Percentiles rank a stretch among this genome's conserved stretches.
These are phyloP conservation scores for Aureobasidium sp. DNA, from an alignment of 2,329 filamentous ascomycete genomes.

Conservation along the genomic window DNA sequence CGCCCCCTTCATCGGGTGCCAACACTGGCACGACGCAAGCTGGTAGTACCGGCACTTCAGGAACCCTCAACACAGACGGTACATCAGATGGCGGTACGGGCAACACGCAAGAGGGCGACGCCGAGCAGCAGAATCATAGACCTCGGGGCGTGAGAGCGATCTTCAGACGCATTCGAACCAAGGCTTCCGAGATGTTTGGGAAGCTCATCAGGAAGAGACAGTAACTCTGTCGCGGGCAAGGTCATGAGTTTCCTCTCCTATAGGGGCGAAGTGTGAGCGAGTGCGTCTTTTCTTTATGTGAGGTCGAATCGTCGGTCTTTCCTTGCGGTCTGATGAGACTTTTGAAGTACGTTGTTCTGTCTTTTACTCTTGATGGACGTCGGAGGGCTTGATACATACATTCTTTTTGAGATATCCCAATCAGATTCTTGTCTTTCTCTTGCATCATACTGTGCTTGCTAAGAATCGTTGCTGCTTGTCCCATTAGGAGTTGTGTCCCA, in stretches of 20 bases:
- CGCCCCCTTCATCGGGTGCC: too few species aligned
- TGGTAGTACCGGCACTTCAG: background rate
- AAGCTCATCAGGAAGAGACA: background rate
- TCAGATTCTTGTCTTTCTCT: background rate
- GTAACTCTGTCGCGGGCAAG: background rate
- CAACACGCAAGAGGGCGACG: too few species aligned
- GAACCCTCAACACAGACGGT: background rate
- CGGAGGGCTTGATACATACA: background rate
- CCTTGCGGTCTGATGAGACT: background rate
- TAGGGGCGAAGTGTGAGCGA: background rate
- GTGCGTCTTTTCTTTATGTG: background rate
- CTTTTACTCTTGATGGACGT: background rate
- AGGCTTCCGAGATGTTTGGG: too few species aligned
- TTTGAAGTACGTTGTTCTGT: background rate
- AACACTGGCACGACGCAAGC: background rate
- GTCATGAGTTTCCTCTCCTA: background rate
- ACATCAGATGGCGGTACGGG: background rate
- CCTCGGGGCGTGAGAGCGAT: background rate
- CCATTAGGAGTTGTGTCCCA: too few species aligned
- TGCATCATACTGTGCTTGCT: background rate
- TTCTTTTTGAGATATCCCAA: background rate
- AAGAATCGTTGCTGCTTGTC: too few species aligned
- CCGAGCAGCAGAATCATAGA: background rate
- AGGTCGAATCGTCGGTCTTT: background rate
- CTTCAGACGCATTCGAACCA: too few species aligned